Base-by-base conservation (phyloP, 768 basidiomycete genomes). In the Boletus subparvulus region DNA sequence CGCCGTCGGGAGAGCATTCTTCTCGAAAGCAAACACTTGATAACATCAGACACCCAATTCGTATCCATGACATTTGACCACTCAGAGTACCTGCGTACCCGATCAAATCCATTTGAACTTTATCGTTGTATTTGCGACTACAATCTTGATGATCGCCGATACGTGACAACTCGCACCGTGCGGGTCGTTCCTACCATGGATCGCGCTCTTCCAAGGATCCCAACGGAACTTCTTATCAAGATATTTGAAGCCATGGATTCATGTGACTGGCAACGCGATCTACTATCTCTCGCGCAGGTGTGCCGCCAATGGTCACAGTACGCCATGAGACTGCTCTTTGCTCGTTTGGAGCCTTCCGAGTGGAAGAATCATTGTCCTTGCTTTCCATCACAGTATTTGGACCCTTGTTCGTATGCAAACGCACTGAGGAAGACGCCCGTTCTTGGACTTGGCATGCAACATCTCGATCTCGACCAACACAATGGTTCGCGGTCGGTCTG, bases 251-350 rank as follows among this genome's bases (percentile, higher is more conserved):
- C 3, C 13, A 6, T 3, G 16, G n/a, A 47, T 19, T n/a, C 28
- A 26, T 37, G 36, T 37, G 2, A 28, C 5, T 61, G 58, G 54
- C 37, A 60, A 39, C 13, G 26, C 1, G 42, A 60, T 41, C 42
- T 60, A 2, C 17, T 60, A 2, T 55, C 50, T 3, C 48, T 44
- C 40, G 50, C 58, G 16, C 58, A 60, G 39, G 60, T 55, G 2
- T 61, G 46, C 28, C 46, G 53, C 26, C 17, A 40, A 19, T 61
- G 60, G 60, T 61, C 45, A 8, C 21, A 5, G 1, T 47, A 41
- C 19, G 8, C 44, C 16, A 35, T 61, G 36, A 30, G 7, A 11
- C 6, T 60, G 9, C 30, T 61, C 9, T 50, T 32, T 13, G 16
- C 35, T 26, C 43, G 39, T 16, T 32, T 47, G n/a, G 47, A 55